Evolutionary conservation across 179 eudicot species (phyloP), one percentile per base, ranked within the genome.

Genomic region (Silene vulgaris): DNA sequence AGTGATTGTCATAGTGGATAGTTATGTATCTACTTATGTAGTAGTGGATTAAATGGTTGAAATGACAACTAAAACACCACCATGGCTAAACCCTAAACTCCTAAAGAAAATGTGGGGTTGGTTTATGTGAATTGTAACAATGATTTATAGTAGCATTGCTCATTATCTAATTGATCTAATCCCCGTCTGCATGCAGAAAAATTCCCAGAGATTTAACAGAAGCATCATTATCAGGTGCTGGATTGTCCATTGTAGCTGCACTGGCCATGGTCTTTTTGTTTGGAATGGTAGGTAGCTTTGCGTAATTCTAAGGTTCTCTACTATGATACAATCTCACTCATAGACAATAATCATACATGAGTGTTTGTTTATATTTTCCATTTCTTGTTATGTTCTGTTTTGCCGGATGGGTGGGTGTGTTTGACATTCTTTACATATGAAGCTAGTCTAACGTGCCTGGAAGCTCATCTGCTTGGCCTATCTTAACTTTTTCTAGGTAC

Each of bases 181-280:
- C 65, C 71, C n/a, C 59, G 17, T 56, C 45, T 65, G 69, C 48
- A 65, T 73, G 79, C 97, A 94, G 98, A 82, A 94, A 94, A 86
- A 94, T 92, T 79, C 98, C 98, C n/a, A 86, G 98, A 81, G 98
- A 94, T 87, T 88, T 94, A 82, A 94, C 98, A 16, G 98, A 94
- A 78, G 98, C 98, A 80, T 90, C 98, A 63, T 77, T 94, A 74
- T 90, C 98, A 29, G 98, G 98, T 85, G 98, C 97, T 75, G 98
- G 98, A 75, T 83, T 93, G 85, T 93, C 98, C 67, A 80, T 93
- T 37, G 16, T 90, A 80, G 98, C 96, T 43, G 96, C 97, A 75
- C 75, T 93, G 48, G 80, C 80, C 79, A 91, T 93, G 89, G 74
- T 90, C 52, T 91, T 93, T 86, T 87, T 93, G 75, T 93, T 93